Percentiles rank a stretch among this genome's conserved stretches.
Evolutionary conservation across 2,329 filamentous ascomycete species (phyloP).

Genomic region (Fusarium sp.): DNA sequence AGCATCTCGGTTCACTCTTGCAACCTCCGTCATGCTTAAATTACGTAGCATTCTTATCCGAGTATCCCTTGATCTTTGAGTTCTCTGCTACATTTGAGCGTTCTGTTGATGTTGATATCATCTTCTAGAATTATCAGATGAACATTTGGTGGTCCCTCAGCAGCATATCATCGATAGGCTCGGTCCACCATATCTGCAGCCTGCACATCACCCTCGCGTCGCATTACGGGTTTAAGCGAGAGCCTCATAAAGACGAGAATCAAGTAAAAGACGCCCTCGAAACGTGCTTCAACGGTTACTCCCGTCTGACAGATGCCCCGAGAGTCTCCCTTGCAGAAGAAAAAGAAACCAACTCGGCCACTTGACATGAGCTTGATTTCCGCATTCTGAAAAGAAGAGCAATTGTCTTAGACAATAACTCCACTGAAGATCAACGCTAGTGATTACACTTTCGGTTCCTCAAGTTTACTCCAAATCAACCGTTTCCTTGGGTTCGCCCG

Average conservation of each 20-base stretch:
- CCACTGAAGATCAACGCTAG: slow-evolving; percentile 22
- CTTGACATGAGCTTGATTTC: slow-evolving; percentile 18
- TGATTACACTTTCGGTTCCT: slow-evolving; percentile 34
- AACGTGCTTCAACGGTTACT: slow-evolving; percentile 19
- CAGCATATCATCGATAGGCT: neutral
- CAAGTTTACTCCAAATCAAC: slow-evolving; percentile 31
- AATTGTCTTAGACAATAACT: slow-evolving; percentile 39
- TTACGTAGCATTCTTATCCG: slow-evolving; percentile 37
- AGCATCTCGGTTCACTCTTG: slow-evolving; percentile 41
- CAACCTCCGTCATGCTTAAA: slow-evolving; percentile 31
- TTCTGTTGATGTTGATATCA: neutral
- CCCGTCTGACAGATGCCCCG: slow-evolving; percentile 19
- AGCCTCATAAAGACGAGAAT: slow-evolving; percentile 18
- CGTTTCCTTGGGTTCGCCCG: slow-evolving; percentile 23
- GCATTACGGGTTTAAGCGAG: slow-evolving; percentile 30
- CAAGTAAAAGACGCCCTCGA: slow-evolving; percentile 9
- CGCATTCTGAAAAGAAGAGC: slow-evolving; percentile 6
- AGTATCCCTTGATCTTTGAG: slow-evolving; percentile 14
- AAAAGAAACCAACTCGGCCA: slow-evolving; percentile 5
- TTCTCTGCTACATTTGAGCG: neutral
- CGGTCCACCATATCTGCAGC: slow-evolving; percentile 23
- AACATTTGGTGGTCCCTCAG: neutral
- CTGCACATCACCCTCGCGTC: slow-evolving; percentile 35
- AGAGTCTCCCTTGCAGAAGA: slow-evolving; percentile 26
- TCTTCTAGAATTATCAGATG: slow-evolving; percentile 1